These are phyloP conservation scores for Exophiala spinifera DNA, from an alignment of 2,329 filamentous ascomycete species.

Conservation along the genomic window DNA sequence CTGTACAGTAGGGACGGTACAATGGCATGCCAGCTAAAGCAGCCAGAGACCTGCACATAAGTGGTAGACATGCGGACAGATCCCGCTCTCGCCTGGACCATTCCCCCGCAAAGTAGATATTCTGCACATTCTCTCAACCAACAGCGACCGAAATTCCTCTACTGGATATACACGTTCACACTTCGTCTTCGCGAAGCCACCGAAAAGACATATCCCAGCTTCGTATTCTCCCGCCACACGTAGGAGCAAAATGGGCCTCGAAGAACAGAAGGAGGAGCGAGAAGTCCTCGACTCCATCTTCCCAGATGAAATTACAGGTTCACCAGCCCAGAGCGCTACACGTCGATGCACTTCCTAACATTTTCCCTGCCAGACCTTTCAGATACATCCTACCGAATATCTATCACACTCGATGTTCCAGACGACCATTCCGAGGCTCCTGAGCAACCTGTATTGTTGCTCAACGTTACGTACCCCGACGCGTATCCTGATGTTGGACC, in stretches of 20 bases:
- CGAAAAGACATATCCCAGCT: too few species aligned
- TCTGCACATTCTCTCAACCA: too few species aligned
- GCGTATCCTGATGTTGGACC: conserved; percentile 87
- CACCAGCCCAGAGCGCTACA: conserved; percentile 12
- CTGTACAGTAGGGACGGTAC: too few species aligned
- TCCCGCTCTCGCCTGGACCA: too few species aligned
- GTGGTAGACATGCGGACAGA: too few species aligned
- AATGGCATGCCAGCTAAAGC: too few species aligned
- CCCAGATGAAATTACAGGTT: conserved; percentile 92
- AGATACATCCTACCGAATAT: conserved; percentile 83
- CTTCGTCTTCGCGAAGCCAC: too few species aligned
- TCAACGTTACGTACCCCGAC: conserved; percentile 86
- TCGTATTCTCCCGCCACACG: neutral
- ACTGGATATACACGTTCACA: too few species aligned
- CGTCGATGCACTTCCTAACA: neutral
- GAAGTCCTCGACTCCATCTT: conserved; percentile 99
- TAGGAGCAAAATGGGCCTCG: conserved; percentile 47
- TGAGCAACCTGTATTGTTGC: conserved; percentile 67
- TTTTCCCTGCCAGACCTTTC: conserved; percentile 70
- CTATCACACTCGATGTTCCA: conserved; percentile 75
- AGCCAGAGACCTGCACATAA: too few species aligned
- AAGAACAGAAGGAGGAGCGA: conserved; percentile 93
- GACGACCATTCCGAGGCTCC: conserved; percentile 58
- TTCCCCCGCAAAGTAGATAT: too few species aligned
- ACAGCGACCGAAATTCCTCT: too few species aligned